Base-by-base conservation (phyloP, 208 protist genomes). In the Trypanosoma platydactyli region DNA sequence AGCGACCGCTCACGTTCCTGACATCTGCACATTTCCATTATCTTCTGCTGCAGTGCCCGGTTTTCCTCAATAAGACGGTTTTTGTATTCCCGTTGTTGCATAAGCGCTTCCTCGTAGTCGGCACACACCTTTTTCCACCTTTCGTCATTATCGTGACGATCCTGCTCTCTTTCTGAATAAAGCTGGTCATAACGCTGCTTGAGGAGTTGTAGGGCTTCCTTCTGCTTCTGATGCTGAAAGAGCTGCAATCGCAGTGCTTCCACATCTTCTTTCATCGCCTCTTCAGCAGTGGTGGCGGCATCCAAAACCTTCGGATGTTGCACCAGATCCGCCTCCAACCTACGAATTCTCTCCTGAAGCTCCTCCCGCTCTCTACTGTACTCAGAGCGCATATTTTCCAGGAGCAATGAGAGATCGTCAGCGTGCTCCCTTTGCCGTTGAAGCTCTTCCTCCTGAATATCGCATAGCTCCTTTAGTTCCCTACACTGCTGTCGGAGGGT, bases 271-370 rank as follows among this genome's bases (percentile, higher is more conserved):
- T 66, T 50, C 1, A 71, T 49, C 13, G 63, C 51, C 45, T 68
- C 49, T 64, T 81, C 68, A n/a, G 69, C 35, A 13, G 35, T 55
- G 41, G 33, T 56, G 12, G 76, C 73, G 30, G 69, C 61, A 15
- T 84, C 76, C 4, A 74, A 74, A 38, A 73, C 70, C 11, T 22
- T 54, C 59, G 83, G 79, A 40, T 83, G 62, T 45, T 81, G 60
- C 25, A 51, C 55, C 20, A 84, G 33, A 42, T 81, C 76, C 5
- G 77, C 71, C 52, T 89, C 76, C 22, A 80, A 69, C 0, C 76
- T 64, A 7, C 73, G 70, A 24, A 78, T 77, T 18, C 73, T 45
- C 30, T 85, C 78, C n/a, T 71, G 68, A 62, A 83, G 54, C 50
- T 86, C 71, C 7, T 51, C 30, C 15, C 44, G 73, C 25, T 81